phyloP scores from a whole-genome alignment of 2,329 filamentous ascomycete species.

The Trichoderma sp. region DNA sequence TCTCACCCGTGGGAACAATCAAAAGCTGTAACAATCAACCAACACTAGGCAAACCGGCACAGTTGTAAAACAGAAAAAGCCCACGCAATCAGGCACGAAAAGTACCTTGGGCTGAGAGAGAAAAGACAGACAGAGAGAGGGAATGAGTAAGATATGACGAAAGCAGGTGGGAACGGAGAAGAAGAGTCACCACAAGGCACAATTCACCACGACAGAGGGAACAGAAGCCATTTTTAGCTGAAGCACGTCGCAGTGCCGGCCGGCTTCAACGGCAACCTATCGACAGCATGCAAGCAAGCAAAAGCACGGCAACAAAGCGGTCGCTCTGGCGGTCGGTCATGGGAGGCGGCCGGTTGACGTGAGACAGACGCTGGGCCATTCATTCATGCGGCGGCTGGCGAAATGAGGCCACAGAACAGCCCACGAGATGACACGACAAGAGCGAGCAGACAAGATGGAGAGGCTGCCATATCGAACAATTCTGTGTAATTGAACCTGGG shows the following conservation, averaged over 20 bases:
- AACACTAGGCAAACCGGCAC: constrained; percentile 20
- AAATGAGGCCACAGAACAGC: background rate
- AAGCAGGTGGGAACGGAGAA: background rate
- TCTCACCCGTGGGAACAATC: constrained; percentile 7
- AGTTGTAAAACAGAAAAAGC: constrained; percentile 1
- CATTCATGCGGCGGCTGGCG: background rate
- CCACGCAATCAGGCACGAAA: background rate
- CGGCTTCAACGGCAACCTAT: constrained; percentile 15
- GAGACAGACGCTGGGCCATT: constrained; percentile 10
- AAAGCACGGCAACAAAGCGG: constrained; percentile 1
- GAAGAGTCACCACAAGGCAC: background rate
- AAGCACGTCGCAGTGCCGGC: background rate
- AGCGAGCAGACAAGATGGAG: background rate
- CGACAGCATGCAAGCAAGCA: background rate
- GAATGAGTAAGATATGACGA: background rate
- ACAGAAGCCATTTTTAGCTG: background rate
- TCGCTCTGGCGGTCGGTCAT: background rate
- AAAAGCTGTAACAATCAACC: constrained; percentile 2
- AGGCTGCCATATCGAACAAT: background rate
- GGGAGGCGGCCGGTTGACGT: background rate
- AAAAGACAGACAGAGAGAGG: background rate
- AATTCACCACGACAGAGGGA: background rate
- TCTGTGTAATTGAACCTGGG: background rate
- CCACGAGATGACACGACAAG: background rate
- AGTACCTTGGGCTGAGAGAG: background rate